Conservation (phyloP, 2,329 filamentous ascomycete species). For the Penicillium sp. region DNA sequence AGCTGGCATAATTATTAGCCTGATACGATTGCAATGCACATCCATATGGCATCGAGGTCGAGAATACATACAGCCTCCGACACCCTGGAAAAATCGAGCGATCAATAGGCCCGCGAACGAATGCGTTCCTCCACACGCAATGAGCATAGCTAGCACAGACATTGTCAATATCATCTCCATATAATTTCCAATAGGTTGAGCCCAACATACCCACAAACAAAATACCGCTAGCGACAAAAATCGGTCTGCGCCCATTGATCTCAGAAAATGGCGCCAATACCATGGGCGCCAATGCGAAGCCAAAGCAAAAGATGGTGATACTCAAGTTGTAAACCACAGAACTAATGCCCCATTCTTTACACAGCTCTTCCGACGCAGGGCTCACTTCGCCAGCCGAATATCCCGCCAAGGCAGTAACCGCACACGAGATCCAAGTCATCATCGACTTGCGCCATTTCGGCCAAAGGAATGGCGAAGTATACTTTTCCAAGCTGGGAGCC, state of each 20-base stretch:
- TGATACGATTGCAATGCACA: not conserved
- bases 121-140: conserved; percentile 71
- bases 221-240: conserved; percentile 73
- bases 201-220: conserved; percentile 60
- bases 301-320: conserved; percentile 78
- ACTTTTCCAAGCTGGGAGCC: conserved; percentile 67
- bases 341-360: conserved; percentile 65
- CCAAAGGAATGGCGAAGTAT: conserved; percentile 73
- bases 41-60: not conserved
- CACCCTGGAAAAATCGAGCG: conserved; percentile 73
- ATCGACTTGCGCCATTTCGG: conserved; percentile 67
- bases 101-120: conserved; percentile 73
- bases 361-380: conserved; percentile 67
- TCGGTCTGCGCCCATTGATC: conserved; percentile 81
- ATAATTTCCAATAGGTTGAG: too few species aligned
- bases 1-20: conserved; percentile 24
- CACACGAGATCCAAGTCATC: conserved; percentile 72
- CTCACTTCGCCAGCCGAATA: conserved; percentile 82
- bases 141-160: conserved; percentile 4
- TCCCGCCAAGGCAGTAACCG: conserved; percentile 74
- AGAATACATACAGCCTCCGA: conserved; percentile 66
- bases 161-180: conserved; percentile 6
- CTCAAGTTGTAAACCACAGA: conserved; percentile 69
- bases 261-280: conserved; percentile 84
- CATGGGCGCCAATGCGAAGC: conserved; percentile 85